Base-by-base conservation (phyloP, 495 filamentous ascomycete genomes). In the Schizothecium vesticola region DNA sequence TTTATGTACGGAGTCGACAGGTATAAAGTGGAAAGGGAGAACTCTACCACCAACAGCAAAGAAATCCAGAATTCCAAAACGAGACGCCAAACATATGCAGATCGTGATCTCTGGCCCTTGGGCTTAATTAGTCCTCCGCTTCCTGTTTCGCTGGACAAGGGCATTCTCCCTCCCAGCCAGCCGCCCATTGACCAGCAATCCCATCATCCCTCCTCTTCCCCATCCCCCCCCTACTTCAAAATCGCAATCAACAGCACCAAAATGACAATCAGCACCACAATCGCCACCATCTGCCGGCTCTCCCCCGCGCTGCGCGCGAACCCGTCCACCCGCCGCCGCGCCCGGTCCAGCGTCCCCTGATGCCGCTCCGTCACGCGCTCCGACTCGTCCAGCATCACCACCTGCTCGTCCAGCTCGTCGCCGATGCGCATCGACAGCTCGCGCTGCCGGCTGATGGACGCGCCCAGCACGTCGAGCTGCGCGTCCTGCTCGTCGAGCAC, bases 391-490 rank as follows among this genome's bases (percentile, higher is more conserved):
- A 99, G 82, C 81, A 99, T 80, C 74, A 89, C 80, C 24, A 95
- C 91, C 74, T 99, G 95, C 69, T 87, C 88, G 69, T 99, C 95
- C 25, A 99, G 82, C 83, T 99, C 95, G 76, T 98, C 91, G 25
- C 95, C 95, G 75, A 99, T 99, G 82, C 93, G 92, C 75, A 97
- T 95, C 71, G 90, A 92, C 71, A 99, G 82, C 80, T 98, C 92
- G 61, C 96, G 85, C 79, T 98, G 95, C 61, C 94, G 88, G n/a
- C 90, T 86, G 71, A 99, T 97, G 65, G 88, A 92, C 70, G 87
- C 87, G 11, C 93, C 92, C 25, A 99, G 83, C 61, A 86, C 80
- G 76, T 98, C 95, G n/a, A 99, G 82, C 74, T 95, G 92, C 67
- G 93, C 91, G 74, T 99, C 95, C 76, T 98, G 96, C 65, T 97